These are phyloP conservation scores for Phaseolus lunatus DNA, from an alignment of 306 rosid species.

Conservation along the genomic window DNA sequence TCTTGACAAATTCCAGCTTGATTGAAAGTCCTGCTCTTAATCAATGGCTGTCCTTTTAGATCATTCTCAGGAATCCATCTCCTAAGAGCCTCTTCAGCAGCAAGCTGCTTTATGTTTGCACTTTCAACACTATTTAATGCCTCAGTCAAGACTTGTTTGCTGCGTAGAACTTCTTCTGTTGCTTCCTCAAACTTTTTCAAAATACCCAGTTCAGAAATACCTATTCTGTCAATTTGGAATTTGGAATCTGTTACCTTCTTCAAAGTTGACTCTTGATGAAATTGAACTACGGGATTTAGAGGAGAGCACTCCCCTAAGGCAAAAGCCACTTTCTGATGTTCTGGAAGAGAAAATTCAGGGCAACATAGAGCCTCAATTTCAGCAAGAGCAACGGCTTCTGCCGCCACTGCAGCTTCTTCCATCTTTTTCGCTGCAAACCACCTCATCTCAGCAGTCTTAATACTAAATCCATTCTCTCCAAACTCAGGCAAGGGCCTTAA, in stretches of 20 bases:
- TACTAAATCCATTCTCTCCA: constrained; percentile 50
- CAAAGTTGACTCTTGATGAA: constrained; percentile 58
- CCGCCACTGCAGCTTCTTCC: constrained; percentile 97
- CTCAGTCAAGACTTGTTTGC: constrained; percentile 75
- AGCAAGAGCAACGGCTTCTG: constrained; percentile 93
- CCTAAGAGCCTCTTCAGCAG: constrained; percentile 73
- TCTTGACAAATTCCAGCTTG: constrained; percentile 49
- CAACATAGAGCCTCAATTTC: constrained; percentile 76
- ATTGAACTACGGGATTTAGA: constrained; percentile 49
- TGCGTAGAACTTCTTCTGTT: constrained; percentile 69
- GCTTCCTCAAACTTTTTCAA: constrained; percentile 82
- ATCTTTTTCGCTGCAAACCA: constrained; percentile 93
- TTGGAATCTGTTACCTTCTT: constrained; percentile 60
- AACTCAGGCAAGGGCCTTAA: constrained; percentile 36
- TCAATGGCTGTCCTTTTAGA: constrained; percentile 46
- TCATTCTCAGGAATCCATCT: constrained; percentile 72
- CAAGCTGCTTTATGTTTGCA: constrained; percentile 79
- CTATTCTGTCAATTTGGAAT: constrained; percentile 63
- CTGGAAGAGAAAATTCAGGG: constrained; percentile 56
- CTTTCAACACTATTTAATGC: constrained; percentile 80
- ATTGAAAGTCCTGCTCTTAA: constrained; percentile 50
- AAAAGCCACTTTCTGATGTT: constrained; percentile 63
- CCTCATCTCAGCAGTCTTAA: constrained; percentile 87
- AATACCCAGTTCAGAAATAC: constrained; percentile 59
- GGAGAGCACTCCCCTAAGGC: constrained; percentile 52